These are phyloP conservation scores for Penicillium roqueforti DNA, from an alignment of 495 filamentous ascomycete species.

Conservation along the genomic window DNA sequence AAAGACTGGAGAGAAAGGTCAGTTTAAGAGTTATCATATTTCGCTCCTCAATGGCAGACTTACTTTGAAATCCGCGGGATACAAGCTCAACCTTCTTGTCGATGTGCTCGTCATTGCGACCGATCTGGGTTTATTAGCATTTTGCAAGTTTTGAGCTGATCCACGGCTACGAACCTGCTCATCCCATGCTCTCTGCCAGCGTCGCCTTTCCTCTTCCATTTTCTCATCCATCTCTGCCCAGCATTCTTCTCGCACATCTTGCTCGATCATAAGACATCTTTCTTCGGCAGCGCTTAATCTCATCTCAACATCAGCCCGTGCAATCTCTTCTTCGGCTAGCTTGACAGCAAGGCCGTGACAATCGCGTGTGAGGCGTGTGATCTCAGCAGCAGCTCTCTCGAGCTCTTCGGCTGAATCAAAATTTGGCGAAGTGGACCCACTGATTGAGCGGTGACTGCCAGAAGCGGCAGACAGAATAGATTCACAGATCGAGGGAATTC, in stretches of 20 bases:
- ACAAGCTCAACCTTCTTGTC: constrained; percentile 89
- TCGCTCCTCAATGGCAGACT: constrained; percentile 10
- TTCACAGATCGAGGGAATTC: constrained; percentile 70
- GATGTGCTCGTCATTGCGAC: constrained; percentile 70
- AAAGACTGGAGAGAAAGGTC: constrained; percentile 34
- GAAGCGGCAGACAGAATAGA: constrained; percentile 52
- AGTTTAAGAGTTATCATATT: constrained; percentile 7
- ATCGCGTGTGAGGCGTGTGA: constrained; percentile 68
- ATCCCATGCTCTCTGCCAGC: constrained; percentile 72
- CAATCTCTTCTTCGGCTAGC: constrained; percentile 59
- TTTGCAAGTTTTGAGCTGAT: too few relatives aligned
- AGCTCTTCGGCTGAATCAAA: constrained; percentile 61
- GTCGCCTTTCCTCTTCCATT: constrained; percentile 65
- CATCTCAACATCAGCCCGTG: constrained; percentile 50
- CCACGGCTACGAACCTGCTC: constrained; percentile 55
- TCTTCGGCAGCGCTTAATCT: constrained; percentile 60
- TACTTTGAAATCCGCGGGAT: constrained; percentile 61
- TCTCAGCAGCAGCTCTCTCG: constrained; percentile 69
- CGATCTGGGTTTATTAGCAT: constrained; percentile 38
- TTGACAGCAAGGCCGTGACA: constrained; percentile 59
- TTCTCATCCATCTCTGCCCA: constrained; percentile 78
- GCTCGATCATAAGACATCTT: constrained; percentile 66
- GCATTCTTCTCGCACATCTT: constrained; percentile 85
- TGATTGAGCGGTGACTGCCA: constrained; percentile 31
- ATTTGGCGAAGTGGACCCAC: constrained; percentile 46